Evolutionary conservation across 176 grass and related monocot species (phyloP).

Genomic region (Rhynchospora breviuscula): DNA sequence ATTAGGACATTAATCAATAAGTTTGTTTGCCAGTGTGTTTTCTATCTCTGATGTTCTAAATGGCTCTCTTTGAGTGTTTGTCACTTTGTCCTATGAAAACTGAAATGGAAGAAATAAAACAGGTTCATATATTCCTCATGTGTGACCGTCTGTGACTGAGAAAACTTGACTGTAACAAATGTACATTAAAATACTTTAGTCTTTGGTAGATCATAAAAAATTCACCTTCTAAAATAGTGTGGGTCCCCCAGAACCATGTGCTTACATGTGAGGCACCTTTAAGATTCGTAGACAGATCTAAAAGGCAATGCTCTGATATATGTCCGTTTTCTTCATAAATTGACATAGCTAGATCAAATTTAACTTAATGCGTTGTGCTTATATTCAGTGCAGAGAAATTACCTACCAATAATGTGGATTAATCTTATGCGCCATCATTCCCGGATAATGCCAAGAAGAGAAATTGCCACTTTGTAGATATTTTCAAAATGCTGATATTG

Average conservation of each 20-base stretch:
- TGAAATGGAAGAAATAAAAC: neutral
- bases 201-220: neutral
- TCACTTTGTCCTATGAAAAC: too few relatives aligned
- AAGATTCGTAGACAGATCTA: conserved; percentile 2
- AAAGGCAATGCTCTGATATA: neutral
- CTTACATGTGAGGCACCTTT: conserved; percentile 13
- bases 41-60: too few relatives aligned
- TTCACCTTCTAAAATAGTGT: neutral
- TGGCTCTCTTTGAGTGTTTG: too few relatives aligned
- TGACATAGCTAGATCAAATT: neutral
- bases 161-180: neutral
- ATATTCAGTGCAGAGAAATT: neutral
- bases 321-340: conserved; percentile 8
- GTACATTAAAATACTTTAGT: neutral
- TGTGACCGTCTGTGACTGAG: neutral
- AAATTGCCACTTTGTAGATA: too few relatives aligned
- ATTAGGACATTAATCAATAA: too few relatives aligned
- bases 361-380: neutral
- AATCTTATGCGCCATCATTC: too few relatives aligned
- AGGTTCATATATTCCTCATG: neutral
- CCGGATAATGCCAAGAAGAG: too few relatives aligned
- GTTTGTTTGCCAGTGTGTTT: too few relatives aligned
- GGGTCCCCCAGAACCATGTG: neutral
- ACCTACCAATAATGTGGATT: neutral
- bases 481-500: too few relatives aligned